These are phyloP conservation scores for Mycena filopes DNA, from an alignment of 768 basidiomycete species.

Conservation along the genomic window DNA sequence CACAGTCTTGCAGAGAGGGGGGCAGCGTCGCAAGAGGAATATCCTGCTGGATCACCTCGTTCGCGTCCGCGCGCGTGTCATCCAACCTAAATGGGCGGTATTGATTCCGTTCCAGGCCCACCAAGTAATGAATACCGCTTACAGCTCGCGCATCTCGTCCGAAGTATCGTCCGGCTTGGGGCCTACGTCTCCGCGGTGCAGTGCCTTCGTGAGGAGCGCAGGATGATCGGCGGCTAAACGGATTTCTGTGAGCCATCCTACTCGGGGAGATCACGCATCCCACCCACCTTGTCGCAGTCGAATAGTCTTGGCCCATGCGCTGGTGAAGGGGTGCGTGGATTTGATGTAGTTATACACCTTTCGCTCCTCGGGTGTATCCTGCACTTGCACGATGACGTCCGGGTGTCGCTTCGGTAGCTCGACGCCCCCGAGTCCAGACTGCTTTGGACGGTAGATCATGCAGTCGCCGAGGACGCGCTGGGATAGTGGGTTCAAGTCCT, in stretches of 20 bases:
- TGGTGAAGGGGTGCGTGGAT: constrained; percentile 3
- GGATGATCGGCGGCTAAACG: constrained; percentile 20
- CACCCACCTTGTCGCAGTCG: constrained; percentile 20
- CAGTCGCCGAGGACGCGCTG: constrained; percentile 12
- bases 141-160: constrained; percentile 23
- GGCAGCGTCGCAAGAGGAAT: constrained; percentile 2
- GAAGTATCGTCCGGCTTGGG: constrained; percentile 21
- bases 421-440: background rate
- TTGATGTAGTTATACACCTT: constrained; percentile 12
- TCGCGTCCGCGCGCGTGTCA: constrained; percentile 1
- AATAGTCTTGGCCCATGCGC: constrained; percentile 20
- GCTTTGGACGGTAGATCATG: constrained; percentile 19
- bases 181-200: constrained; percentile 19
- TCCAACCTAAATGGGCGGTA: too few relatives aligned
- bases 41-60: constrained; percentile 9
- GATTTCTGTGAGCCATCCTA: background rate
- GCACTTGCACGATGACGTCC: background rate
- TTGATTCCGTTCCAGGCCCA: too few relatives aligned
- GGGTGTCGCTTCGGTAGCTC: constrained; percentile 5
- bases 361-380: constrained; percentile 17
- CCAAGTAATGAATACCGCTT: too few relatives aligned
- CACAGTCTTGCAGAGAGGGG: background rate
- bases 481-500: background rate
- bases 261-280: background rate
- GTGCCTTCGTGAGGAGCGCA: constrained; percentile 15